A percentile compares a stretch with the other conserved stretches of the same genome.
These are phyloP conservation scores for Notholithocarpus densiflorus DNA, from an alignment of 306 rosid genomes.

Conservation along the genomic window DNA sequence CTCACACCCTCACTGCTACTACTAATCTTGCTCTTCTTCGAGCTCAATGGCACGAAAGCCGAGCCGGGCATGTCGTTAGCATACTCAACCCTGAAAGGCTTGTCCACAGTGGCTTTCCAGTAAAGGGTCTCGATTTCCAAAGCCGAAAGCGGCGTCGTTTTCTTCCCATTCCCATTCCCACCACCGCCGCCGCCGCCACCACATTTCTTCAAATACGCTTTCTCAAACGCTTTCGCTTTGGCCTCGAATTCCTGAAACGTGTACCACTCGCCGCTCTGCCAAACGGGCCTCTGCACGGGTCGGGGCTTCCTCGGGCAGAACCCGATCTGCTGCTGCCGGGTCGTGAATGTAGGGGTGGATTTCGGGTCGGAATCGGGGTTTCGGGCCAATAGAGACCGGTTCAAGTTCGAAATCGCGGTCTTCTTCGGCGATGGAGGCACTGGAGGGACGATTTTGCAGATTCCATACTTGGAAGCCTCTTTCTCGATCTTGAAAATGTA, in stretches of 20 bases:
- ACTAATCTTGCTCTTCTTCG: conserved; percentile 33
- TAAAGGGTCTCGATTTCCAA: conserved; percentile 77
- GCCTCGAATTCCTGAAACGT: conserved; percentile 71
- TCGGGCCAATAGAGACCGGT: conserved; percentile 55
- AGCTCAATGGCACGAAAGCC: conserved; percentile 53
- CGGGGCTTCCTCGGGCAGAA: conserved; percentile 79
- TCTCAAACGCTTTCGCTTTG: conserved; percentile 82
- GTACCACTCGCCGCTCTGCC: conserved; percentile 95
- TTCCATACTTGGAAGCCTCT: conserved; percentile 87
- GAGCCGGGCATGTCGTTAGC: conserved; percentile 99
- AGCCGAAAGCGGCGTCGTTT: conserved; percentile 29
- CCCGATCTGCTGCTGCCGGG: conserved; percentile 99
- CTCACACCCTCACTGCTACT: conserved; percentile 50
- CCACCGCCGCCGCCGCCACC: not conserved
- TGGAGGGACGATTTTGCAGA: conserved; percentile 97
- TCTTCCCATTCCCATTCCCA: conserved; percentile 35
- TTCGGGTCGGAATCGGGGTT: conserved; percentile 36
- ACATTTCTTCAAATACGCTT: conserved; percentile 48
- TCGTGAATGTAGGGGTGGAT: conserved; percentile 78
- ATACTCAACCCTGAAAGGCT: conserved; percentile 88
- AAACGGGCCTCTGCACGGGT: conserved; percentile 84
- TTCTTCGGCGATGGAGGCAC: conserved; percentile 72
- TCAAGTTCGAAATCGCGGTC: conserved; percentile 74
- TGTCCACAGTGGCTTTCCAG: conserved; percentile 93
- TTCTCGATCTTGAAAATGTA: conserved; percentile 99